These are phyloP conservation scores for Colletotrichum truncatum DNA, from an alignment of 2,329 filamentous ascomycete genomes.

Conservation along the genomic window DNA sequence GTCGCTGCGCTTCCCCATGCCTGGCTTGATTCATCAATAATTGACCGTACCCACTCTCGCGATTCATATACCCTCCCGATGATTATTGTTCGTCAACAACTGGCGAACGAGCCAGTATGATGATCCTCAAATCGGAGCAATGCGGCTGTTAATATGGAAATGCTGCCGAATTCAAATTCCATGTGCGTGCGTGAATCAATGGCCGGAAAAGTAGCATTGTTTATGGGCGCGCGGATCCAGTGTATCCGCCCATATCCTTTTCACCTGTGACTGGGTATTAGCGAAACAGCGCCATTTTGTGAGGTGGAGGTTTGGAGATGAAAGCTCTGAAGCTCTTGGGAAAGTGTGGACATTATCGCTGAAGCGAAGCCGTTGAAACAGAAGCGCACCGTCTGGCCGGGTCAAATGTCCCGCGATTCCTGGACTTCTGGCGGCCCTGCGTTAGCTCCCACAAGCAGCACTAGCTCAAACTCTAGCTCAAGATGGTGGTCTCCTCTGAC, in stretches of 20 bases:
- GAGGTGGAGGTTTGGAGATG: neutral
- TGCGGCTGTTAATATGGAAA: neutral
- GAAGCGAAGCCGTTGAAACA: constrained; percentile 24
- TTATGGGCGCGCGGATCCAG: neutral
- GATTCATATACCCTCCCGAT: neutral
- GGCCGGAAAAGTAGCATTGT: neutral
- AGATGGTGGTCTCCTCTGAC: constrained; percentile 12
- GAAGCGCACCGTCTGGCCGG: constrained; percentile 24
- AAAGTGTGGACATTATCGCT: neutral
- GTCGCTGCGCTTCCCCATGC: neutral
- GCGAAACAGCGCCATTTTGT: neutral
- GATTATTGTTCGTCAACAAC: neutral
- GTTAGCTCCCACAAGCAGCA: constrained; percentile 12
- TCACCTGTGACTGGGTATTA: neutral
- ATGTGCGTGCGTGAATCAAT: neutral
- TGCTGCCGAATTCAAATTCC: neutral
- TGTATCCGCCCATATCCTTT: neutral
- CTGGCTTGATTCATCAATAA: neutral
- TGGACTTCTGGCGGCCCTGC: constrained; percentile 6
- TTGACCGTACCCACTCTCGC: neutral
- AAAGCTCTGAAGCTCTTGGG: neutral
- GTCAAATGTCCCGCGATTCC: constrained; percentile 14
- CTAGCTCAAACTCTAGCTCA: constrained; percentile 8
- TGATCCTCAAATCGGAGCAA: neutral
- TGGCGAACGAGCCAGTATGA: neutral